Evolutionary conservation across 192 early-diverging fungal genomes (phyloP).

Genomic region (Rhizophagus clarus): DNA sequence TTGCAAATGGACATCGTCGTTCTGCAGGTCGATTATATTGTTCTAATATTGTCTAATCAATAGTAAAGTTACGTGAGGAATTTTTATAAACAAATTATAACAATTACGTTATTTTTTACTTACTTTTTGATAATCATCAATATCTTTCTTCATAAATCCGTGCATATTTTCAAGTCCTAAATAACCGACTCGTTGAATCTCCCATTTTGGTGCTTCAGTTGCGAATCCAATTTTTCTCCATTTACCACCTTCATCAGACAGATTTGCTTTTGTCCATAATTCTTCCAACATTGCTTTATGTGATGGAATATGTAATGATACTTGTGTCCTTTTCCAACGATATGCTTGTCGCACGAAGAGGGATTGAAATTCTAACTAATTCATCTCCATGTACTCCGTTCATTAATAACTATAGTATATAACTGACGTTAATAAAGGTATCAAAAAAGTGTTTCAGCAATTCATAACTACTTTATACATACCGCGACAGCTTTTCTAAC

Average conservation of each 20-base stretch:
- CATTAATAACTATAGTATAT: constrained; percentile 42
- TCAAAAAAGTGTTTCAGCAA: neutral
- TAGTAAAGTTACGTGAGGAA: constrained; percentile 14
- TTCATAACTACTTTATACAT: constrained; percentile 34
- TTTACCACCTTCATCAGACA: constrained; percentile 48
- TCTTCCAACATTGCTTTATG: constrained; percentile 57
- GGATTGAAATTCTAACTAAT: constrained; percentile 69
- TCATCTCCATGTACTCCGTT: constrained; percentile 63
- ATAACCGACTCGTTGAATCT: constrained; percentile 62
- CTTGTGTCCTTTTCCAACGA: constrained; percentile 48
- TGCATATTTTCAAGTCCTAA: constrained; percentile 67
- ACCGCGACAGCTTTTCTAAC: constrained; percentile 50
- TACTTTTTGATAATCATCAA: constrained; percentile 50
- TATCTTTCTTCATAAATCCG: constrained; percentile 50
- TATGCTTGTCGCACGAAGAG: constrained; percentile 58
- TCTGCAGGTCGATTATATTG: constrained; percentile 48
- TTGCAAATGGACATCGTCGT: constrained; percentile 60
- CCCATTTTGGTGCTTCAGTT: constrained; percentile 58
- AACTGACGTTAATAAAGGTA: too few species aligned
- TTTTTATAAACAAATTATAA: too few species aligned
- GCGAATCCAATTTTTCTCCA: constrained; percentile 71
- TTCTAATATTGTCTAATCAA: constrained; percentile 50
- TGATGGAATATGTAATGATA: constrained; percentile 50
- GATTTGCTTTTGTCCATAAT: constrained; percentile 54
- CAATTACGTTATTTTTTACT: too few species aligned